Conservation (phyloP, 805 yeast species). For the Barnettozyma sp. region DNA sequence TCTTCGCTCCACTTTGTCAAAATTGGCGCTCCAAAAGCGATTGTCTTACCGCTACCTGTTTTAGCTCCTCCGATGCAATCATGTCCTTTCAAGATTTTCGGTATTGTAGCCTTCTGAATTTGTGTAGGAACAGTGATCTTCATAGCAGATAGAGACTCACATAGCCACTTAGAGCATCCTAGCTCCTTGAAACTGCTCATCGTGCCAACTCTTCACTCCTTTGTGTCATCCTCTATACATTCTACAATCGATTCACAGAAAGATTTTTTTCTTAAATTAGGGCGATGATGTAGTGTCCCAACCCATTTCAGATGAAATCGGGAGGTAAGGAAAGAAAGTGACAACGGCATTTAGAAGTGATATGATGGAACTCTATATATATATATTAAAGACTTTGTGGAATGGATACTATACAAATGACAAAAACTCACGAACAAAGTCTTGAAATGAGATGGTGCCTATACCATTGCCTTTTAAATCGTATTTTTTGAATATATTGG, state of each 20-base stretch:
- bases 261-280: no score
- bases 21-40: slow-evolving; percentile 98
- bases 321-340: no score
- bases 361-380: neutral
- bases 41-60: slow-evolving; percentile 97
- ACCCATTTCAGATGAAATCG: no score
- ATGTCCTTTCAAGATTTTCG: slow-evolving; percentile 67
- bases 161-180: slow-evolving; percentile 84
- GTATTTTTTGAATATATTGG: slow-evolving; percentile 71
- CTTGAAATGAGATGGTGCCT: slow-evolving; percentile 59
- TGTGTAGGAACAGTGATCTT: slow-evolving; percentile 76
- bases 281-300: no score
- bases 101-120: slow-evolving; percentile 86
- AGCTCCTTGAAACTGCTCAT: slow-evolving; percentile 41
- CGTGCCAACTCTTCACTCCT: neutral
- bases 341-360: no score
- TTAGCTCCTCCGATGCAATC: slow-evolving; percentile 98
- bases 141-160: slow-evolving; percentile 76
- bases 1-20: slow-evolving; percentile 90
- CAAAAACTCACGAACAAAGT: slow-evolving; percentile 49
- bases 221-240: no score
- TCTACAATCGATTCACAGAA: no score
- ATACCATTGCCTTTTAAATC: slow-evolving; percentile 71
- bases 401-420: slow-evolving; percentile 27
- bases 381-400: neutral